Evolutionary conservation across 495 filamentous ascomycete species (phyloP), one percentile per base, ranked within the genome.

Genomic region (Xylaria acuta): DNA sequence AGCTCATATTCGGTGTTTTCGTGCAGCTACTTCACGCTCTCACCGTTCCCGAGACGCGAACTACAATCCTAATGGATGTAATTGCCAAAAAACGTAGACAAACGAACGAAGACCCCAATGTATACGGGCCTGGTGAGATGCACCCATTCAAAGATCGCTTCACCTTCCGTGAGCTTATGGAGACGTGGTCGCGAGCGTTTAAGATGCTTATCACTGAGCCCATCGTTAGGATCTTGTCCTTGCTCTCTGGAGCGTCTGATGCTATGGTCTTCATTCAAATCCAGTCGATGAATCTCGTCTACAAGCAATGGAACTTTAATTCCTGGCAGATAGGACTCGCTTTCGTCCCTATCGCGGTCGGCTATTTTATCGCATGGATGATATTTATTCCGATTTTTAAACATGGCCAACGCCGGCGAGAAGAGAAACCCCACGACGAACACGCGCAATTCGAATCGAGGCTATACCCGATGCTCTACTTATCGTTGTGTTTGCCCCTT

Each of bases 241-340:
- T 93, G 12, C 89, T 94, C 34, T 91, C 88, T 36, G 92, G 92
- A 53, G 93, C 94, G 84, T 89, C 87, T 34, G 92, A 94, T 73
- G 92, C 92, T n/a, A 85, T 95, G 8, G 92, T 95, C 81, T 94
- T 93, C 85, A 92, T 90, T 80, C 92, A 91, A 81, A 89, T 93
- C 72, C 89, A 93, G 73, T 90, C 88, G 0, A 91, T 92, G 76
- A 76, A 75, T 1, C 82, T 91, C 16, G 90, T 93, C 30, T 93
- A 91, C 75, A 73, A 83, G 32, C 88, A 90, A 71, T 94, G 89
- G 89, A 77, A 79, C 51, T 92, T 93, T 73, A 80, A 80, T 45
- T 79, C 85, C 0, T 82, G 87, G 32, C 75, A 85, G 49, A 78
- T 88, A 20, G 91, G 91, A 1, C 81, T 92, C 27, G 83, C 89